Evolutionary conservation across 1,284 basidiomycete genomes (phyloP).

Genomic region (Trametes versicolor): DNA sequence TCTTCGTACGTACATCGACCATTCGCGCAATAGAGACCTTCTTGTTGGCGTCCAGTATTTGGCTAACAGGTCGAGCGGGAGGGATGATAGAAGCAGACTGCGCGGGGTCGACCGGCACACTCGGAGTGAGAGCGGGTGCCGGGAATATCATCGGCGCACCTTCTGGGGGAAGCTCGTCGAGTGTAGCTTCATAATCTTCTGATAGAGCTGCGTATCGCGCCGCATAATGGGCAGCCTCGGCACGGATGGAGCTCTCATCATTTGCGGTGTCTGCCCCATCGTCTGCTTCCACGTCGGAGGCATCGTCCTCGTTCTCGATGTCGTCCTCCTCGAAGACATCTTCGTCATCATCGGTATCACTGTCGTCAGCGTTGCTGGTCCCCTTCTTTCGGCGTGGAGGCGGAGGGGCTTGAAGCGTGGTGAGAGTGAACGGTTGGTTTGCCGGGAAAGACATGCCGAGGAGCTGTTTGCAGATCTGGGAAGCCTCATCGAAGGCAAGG

Average conservation of each 20-base stretch:
- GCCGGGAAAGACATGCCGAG: slow-evolving; percentile 21
- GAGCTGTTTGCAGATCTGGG: slow-evolving; percentile 29
- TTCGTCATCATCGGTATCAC: not conserved
- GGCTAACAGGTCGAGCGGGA: not conserved
- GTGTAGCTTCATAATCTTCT: slow-evolving; percentile 12
- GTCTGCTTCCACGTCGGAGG: not conserved
- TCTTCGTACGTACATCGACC: slow-evolving; percentile 4
- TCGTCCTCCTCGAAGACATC: no score
- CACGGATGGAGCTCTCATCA: not conserved
- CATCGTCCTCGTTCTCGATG: not conserved
- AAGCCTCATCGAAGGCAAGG: slow-evolving; percentile 34
- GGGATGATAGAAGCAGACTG: not conserved
- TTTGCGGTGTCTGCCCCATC: not conserved
- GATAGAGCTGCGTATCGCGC: slow-evolving; percentile 12
- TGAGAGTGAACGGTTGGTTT: not conserved
- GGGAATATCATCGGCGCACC: not conserved
- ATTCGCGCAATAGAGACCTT: slow-evolving; percentile 2
- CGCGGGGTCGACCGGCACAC: not conserved
- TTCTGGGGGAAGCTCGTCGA: not conserved
- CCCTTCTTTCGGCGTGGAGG: not conserved
- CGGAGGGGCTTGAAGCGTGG: not conserved
- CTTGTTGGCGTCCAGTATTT: not conserved
- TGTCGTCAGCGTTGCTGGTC: no score
- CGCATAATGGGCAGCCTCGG: slow-evolving; percentile 1
- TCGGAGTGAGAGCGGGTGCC: not conserved